Evolutionary conservation across 1,284 basidiomycete genomes (phyloP).

Genomic region (Microbotryomycetes sp.): DNA sequence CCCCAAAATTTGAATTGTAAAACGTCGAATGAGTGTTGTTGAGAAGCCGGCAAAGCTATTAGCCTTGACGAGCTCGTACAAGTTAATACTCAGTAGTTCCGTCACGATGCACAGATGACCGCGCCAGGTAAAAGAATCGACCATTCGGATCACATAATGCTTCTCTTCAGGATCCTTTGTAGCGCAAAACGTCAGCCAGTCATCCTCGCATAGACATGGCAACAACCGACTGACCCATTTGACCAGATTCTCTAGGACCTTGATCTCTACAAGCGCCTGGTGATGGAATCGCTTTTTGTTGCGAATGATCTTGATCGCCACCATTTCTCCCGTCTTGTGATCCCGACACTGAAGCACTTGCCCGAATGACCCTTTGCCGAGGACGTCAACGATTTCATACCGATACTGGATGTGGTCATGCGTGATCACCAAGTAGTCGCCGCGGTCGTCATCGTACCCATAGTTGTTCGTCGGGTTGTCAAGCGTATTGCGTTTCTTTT

Average conservation of each 20-base stretch:
- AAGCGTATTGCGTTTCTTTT: conserved; percentile 66
- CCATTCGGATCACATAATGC: conserved; percentile 97
- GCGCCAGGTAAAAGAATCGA: conserved; percentile 96
- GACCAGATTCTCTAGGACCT: conserved; percentile 89
- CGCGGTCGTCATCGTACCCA: conserved; percentile 96
- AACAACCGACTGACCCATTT: conserved; percentile 68
- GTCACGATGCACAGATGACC: conserved; percentile 97
- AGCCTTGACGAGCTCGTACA: conserved; percentile 98
- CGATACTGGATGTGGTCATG: conserved; percentile 93
- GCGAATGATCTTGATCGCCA: conserved; percentile 97
- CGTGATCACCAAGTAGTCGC: conserved; percentile 86
- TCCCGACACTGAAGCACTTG: conserved; percentile 95
- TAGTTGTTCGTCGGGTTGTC: conserved; percentile 78
- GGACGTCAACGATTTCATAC: conserved; percentile 84
- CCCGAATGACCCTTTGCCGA: conserved; percentile 97
- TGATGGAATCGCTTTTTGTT: conserved; percentile 99
- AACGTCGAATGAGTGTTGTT: conserved; percentile 85
- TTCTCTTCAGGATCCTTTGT: conserved; percentile 86
- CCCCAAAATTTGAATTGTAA: conserved; percentile 90
- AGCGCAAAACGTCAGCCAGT: neutral
- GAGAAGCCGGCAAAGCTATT: conserved; percentile 97
- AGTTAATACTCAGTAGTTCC: conserved; percentile 94
- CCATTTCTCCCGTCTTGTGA: conserved; percentile 90
- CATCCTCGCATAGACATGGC: neutral
- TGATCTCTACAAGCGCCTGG: conserved; percentile 96